phyloP scores from a whole-genome alignment of 306 rosid genomes.

The Abrus pulchellus region DNA sequence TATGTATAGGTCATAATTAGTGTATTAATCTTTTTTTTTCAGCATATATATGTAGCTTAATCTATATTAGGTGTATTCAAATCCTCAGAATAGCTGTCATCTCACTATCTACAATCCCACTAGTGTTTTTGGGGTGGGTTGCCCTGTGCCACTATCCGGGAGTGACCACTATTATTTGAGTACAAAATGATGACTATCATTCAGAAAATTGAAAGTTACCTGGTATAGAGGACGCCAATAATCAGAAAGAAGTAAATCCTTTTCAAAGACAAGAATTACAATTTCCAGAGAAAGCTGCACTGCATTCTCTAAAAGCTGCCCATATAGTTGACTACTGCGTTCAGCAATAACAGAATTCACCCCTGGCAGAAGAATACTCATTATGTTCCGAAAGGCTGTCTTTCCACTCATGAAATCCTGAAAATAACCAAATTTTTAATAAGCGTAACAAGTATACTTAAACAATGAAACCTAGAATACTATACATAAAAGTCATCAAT shows the following conservation, averaged over 20 bases:
- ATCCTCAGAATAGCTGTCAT: too few species aligned
- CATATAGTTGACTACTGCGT: conserved; percentile 80
- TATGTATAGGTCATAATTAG: too few species aligned
- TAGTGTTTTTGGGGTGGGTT: too few species aligned
- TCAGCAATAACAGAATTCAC: conserved; percentile 77
- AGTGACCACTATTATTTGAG: neutral
- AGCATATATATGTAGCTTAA: too few species aligned
- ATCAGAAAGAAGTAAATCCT: conserved; percentile 89
- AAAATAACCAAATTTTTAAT: conserved; percentile 34
- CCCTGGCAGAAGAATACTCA: conserved; percentile 91
- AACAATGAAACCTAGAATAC: conserved; percentile 25
- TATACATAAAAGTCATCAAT: conserved; percentile 11
- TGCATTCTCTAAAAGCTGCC: conserved; percentile 88
- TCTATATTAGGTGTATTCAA: too few species aligned
- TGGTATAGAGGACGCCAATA: conserved; percentile 94
- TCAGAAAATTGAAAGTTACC: conserved; percentile 57
- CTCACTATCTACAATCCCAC: too few species aligned
- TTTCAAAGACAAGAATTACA: conserved; percentile 80
- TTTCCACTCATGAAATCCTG: conserved; percentile 99
- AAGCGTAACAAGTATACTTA: neutral
- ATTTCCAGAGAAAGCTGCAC: conserved; percentile 92
- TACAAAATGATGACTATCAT: neutral
- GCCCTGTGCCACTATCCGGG: too few species aligned
- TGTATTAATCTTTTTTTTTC: too few species aligned
- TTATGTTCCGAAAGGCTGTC: conserved; percentile 86